Evolutionary conservation across 768 basidiomycete species (phyloP), one percentile per base, ranked within the genome.

Genomic region (Auriscalpium vulgare): DNA sequence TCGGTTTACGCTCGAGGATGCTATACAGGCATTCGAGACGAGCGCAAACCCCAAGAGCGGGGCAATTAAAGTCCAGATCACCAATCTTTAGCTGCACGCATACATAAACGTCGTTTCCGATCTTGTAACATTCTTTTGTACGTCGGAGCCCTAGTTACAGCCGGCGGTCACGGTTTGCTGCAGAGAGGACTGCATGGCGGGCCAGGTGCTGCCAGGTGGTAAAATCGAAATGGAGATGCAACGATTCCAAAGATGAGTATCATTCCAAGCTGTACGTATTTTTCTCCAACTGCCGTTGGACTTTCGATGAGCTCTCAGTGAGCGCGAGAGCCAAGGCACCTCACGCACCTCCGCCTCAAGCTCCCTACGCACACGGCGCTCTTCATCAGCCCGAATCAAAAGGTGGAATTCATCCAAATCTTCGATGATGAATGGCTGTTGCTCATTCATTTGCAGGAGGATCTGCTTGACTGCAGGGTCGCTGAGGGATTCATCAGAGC

Each of bases 401-500:
- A 94, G 64, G 70, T 92, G 89, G 59, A 82, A 79, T 62, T 91
- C 88, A 65, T 93, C 91, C 23, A 94, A 68, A 63, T 94, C 91
- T 63, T 92, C 87, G 58, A 94, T 88, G 59, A 94, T 85, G 68
- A 94, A 94, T 53, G 76, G 80, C 9, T 81, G 75, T 65, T 79
- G 84, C 65, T 92, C 88, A 66, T 93, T 88, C 84, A 93, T 82
- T 37, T 82, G 74, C 51, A 91, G 74, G 37, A 93, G 75, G 54
- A 93, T 91, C 67, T 92, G 89, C 70, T 93, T 94, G 57, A 94
- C 91, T 1, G 90, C 91, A 1, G 89, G 83, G 68, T 94, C 91
- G 65, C 91, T 92, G 63, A 23, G 19, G 23, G 29, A 16, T 0
- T 23, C 9, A 36, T 37, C 13, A 23, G 36, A 14, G 40, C 34